Evolutionary conservation across 179 eudicot genomes (phyloP).

Genomic region (Gypsophila paniculata): DNA sequence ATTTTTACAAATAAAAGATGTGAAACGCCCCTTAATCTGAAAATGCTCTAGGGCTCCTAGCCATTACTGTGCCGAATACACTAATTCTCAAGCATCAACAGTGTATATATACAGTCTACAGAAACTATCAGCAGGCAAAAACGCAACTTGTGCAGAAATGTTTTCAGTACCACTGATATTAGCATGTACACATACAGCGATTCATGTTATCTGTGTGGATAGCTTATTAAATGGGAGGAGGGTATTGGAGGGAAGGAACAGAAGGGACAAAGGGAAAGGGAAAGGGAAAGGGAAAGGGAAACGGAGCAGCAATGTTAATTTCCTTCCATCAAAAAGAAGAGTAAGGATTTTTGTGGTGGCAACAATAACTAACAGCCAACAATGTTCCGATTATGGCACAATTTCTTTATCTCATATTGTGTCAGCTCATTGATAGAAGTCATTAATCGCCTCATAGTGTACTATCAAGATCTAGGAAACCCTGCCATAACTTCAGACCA

Average conservation of each 20-base stretch:
- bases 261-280: too few species aligned
- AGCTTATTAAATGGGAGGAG: too few species aligned
- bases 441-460: too few species aligned
- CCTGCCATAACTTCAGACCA: neutral
- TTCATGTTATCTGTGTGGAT: neutral
- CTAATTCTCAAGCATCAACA: neutral
- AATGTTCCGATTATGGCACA: neutral
- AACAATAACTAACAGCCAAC: constrained; percentile 3
- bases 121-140: neutral
- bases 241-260: too few species aligned
- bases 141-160: too few species aligned
- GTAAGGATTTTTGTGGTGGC: neutral
- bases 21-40: neutral
- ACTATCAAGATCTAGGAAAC: neutral
- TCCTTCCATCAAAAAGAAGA: too few species aligned
- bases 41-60: neutral
- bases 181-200: neutral
- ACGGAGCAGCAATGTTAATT: too few species aligned
- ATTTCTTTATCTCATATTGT: too few species aligned
- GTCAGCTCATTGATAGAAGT: too few species aligned
- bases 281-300: too few species aligned
- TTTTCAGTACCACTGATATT: too few species aligned
- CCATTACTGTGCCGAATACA: neutral
- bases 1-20: neutral
- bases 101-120: neutral